These are phyloP conservation scores for Penicillium lividum DNA, from an alignment of 495 filamentous ascomycete species.

Conservation along the genomic window DNA sequence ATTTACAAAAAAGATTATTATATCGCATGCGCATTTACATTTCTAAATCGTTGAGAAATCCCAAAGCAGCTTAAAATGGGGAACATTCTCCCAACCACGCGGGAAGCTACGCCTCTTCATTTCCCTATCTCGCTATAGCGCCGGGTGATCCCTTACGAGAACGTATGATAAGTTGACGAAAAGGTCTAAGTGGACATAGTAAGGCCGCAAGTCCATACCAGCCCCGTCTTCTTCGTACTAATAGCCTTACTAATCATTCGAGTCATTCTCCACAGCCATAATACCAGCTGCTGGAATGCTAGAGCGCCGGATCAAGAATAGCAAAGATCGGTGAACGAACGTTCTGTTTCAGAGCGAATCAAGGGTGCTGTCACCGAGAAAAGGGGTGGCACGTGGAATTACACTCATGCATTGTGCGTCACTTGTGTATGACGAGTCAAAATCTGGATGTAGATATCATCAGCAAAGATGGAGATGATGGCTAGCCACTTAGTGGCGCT, in stretches of 20 bases:
- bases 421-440: constrained; percentile 22
- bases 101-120: constrained; percentile 16
- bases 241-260: constrained; percentile 14
- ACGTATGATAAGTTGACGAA: not conserved
- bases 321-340: constrained; percentile 12
- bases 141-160: constrained; percentile 8
- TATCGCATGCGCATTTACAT: too few species aligned
- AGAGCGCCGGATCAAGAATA: constrained; percentile 1
- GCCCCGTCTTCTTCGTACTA: constrained; percentile 11
- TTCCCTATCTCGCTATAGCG: constrained; percentile 6
- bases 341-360: constrained; percentile 19
- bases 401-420: not conserved
- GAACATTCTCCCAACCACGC: constrained; percentile 23
- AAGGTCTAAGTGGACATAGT: not conserved
- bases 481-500: not conserved
- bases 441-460: constrained; percentile 11
- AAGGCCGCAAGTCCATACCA: constrained; percentile 21
- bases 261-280: constrained; percentile 21
- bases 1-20: too few species aligned
- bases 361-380: constrained; percentile 10
- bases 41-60: not conserved
- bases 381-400: constrained; percentile 25
- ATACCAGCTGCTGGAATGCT: constrained; percentile 20
- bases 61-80: not conserved
- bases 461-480: not conserved